These are phyloP conservation scores for Waltiozyma sp. DNA, from an alignment of 1,139 yeast species.

Conservation along the genomic window DNA sequence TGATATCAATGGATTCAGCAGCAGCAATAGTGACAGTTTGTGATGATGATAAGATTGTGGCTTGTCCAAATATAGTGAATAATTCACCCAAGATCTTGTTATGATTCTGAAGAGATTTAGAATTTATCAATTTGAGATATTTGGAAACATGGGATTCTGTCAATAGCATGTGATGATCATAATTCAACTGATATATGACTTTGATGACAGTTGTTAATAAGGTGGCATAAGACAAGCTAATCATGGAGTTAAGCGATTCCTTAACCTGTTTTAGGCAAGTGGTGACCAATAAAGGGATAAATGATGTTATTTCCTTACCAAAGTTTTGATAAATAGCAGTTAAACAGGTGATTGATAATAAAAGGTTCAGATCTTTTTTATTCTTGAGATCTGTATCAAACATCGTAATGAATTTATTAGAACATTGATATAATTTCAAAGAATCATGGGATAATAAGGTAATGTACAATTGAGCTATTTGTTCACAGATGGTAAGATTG, in stretches of 20 bases:
- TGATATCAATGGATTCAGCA: neutral
- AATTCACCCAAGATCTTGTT: neutral
- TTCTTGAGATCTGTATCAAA: conserved; percentile 6
- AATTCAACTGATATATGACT: neutral
- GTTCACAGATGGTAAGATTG: neutral
- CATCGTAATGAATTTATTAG: conserved; percentile 16
- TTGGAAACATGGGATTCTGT: neutral
- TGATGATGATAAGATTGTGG: neutral
- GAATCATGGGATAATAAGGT: conserved; percentile 11
- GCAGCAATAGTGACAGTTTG: neutral
- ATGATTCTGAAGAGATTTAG: neutral
- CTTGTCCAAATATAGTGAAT: neutral
- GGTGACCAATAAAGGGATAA: conserved; percentile 21
- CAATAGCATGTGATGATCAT: neutral
- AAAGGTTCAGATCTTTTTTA: conserved; percentile 5
- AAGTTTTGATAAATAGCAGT: conserved; percentile 20
- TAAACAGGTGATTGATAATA: conserved; percentile 6
- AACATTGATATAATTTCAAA: conserved; percentile 14
- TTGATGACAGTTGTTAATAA: neutral
- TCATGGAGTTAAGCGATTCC: conserved; percentile 4
- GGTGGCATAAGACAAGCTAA: neutral
- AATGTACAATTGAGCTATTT: conserved; percentile 5
- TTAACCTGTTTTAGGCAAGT: conserved; percentile 22
- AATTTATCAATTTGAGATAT: neutral
- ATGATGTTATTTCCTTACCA: conserved; percentile 22